Conservation (phyloP, 2,329 filamentous ascomycete genomes). For the Juglanconis juglandina region DNA sequence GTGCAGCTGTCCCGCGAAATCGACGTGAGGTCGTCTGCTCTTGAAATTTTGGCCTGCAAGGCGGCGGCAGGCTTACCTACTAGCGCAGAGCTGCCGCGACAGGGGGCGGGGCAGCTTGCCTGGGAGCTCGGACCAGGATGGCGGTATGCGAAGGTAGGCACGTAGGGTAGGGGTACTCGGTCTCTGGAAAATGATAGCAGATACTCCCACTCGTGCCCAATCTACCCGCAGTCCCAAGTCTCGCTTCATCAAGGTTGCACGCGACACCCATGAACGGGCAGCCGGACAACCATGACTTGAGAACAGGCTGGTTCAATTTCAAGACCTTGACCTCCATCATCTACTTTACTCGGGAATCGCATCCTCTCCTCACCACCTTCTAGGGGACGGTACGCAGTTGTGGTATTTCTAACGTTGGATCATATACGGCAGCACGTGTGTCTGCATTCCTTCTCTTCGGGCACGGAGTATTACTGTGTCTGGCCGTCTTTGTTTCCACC, state of each 20-base stretch:
- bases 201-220: background rate
- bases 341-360: no score
- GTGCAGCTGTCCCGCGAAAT: background rate
- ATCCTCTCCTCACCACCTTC: background rate
- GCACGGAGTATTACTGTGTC: no score
- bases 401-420: background rate
- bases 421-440: background rate
- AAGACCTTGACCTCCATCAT: no score
- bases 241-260: background rate
- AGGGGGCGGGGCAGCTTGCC: background rate
- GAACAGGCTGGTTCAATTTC: no score
- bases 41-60: slow-evolving; percentile 12
- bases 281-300: no score
- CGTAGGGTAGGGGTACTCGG: background rate
- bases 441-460: background rate
- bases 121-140: slow-evolving; percentile 5
- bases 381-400: background rate
- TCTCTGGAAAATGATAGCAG: background rate
- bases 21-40: background rate
- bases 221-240: background rate
- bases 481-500: no score
- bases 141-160: background rate
- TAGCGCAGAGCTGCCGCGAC: background rate
- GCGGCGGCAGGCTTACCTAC: background rate
- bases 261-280: no score